Conservation (phyloP, 257 asterid species). For the Thymus quinquecostatus region DNA sequence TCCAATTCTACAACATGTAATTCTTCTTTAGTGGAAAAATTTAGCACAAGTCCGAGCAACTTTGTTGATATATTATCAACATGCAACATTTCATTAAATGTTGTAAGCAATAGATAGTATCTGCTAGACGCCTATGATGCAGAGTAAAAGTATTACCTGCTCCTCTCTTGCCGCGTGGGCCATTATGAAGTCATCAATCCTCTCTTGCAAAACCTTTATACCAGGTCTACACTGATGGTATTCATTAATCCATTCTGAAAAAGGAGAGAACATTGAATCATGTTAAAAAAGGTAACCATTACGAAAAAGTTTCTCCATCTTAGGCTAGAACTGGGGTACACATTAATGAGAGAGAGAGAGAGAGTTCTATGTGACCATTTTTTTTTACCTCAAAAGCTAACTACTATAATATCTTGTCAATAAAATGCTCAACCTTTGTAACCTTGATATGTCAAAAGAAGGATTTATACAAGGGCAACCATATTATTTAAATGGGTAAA, state of each 20-base stretch:
- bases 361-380: neutral
- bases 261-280: slow-evolving; percentile 18
- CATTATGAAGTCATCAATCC: slow-evolving; percentile 80
- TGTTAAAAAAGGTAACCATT: neutral
- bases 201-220: slow-evolving; percentile 67
- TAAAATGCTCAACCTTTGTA: neutral
- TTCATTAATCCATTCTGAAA: slow-evolving; percentile 77
- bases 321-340: slow-evolving; percentile 2
- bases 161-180: slow-evolving; percentile 77
- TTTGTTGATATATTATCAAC: too few species aligned
- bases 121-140: too few species aligned
- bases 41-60: neutral
- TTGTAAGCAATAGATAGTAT: neutral
- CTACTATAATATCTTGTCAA: neutral
- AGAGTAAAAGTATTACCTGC: slow-evolving; percentile 51
- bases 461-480: neutral
- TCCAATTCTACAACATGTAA: too few species aligned
- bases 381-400: neutral
- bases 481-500: neutral
- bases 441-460: neutral
- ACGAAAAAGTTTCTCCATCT: neutral
- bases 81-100: slow-evolving; percentile 6
- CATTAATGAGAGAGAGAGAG: neutral
- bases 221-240: slow-evolving; percentile 85
- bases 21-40: neutral